Percentiles rank a stretch among this genome's conserved stretches.
These are phyloP conservation scores for Dendrobium officinale DNA, from an alignment of 106 monocot genomes.

Conservation along the genomic window DNA sequence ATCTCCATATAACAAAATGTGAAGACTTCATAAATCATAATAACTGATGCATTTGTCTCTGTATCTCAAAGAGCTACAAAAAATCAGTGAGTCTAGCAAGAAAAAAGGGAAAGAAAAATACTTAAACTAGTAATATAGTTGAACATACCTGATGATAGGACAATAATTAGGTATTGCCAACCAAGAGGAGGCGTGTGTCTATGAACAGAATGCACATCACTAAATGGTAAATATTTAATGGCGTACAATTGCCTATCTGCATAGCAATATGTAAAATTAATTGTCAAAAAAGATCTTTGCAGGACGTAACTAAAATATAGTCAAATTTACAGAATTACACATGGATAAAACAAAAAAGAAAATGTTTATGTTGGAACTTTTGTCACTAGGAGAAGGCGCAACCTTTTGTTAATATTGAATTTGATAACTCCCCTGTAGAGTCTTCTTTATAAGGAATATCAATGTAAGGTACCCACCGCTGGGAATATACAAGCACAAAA, in stretches of 20 bases:
- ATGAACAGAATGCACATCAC: constrained; percentile 65
- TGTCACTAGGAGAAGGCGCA: not conserved
- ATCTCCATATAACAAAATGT: not conserved
- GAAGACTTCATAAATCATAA: not conserved
- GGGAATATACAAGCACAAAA: constrained; percentile 11
- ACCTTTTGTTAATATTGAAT: constrained; percentile 57
- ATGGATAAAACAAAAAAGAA: not conserved
- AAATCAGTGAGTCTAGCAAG: not conserved
- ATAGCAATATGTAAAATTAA: not conserved
- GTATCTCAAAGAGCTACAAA: not conserved
- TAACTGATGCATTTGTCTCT: not conserved
- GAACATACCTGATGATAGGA: constrained; percentile 74
- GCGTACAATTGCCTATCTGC: constrained; percentile 81
- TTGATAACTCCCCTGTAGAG: constrained; percentile 27
- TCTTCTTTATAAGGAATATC: constrained; percentile 36
- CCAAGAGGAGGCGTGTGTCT: constrained; percentile 76
- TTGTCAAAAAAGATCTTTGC: not conserved
- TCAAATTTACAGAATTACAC: too few species aligned
- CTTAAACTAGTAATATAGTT: not conserved
- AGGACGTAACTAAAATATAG: too few species aligned
- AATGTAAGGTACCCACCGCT: constrained; percentile 87
- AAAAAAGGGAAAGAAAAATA: not conserved
- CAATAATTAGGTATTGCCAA: constrained; percentile 84
- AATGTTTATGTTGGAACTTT: not conserved
- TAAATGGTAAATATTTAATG: constrained; percentile 57